phyloP scores from a whole-genome alignment of 768 basidiomycete species.

The Clavulina sp. region DNA sequence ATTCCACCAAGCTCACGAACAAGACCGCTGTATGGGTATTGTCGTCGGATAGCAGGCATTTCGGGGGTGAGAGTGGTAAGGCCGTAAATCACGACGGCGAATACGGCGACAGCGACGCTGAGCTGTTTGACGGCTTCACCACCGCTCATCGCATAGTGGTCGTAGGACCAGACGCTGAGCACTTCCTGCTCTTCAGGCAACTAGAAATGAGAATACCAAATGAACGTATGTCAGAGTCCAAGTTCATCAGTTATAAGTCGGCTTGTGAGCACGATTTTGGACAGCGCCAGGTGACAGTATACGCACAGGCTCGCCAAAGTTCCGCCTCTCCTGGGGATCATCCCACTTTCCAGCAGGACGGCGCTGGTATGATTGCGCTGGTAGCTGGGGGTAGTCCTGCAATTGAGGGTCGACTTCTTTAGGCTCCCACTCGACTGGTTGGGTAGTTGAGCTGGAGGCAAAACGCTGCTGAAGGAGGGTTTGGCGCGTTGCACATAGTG shows the following conservation, averaged over 20 bases:
- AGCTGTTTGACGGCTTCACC: constrained; percentile 54
- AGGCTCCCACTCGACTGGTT: not conserved
- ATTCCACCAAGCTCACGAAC: constrained; percentile 62
- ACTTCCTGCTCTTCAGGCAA: constrained; percentile 68
- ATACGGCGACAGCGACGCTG: constrained; percentile 28
- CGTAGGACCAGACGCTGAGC: constrained; percentile 77
- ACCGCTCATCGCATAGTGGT: constrained; percentile 29
- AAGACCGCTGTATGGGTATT: constrained; percentile 63
- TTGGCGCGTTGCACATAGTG: too few relatives aligned
- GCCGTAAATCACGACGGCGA: constrained; percentile 48
- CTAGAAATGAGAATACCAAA: constrained; percentile 26
- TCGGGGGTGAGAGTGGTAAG: constrained; percentile 33
- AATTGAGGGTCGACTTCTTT: constrained; percentile 39
- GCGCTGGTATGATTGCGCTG: constrained; percentile 45
- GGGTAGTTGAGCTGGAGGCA: not conserved
- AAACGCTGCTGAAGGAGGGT: too few relatives aligned
- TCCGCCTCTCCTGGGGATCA: constrained; percentile 57
- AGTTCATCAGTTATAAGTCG: not conserved
- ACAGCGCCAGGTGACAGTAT: not conserved
- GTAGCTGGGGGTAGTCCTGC: constrained; percentile 55
- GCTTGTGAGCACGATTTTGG: constrained; percentile 6
- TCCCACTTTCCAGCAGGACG: constrained; percentile 55
- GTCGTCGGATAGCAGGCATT: constrained; percentile 45
- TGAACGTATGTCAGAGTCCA: not conserved
- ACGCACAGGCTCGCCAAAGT: constrained; percentile 61